Conservation (phyloP, 176 grass and related monocot species). For the Carex myosuroides region DNA sequence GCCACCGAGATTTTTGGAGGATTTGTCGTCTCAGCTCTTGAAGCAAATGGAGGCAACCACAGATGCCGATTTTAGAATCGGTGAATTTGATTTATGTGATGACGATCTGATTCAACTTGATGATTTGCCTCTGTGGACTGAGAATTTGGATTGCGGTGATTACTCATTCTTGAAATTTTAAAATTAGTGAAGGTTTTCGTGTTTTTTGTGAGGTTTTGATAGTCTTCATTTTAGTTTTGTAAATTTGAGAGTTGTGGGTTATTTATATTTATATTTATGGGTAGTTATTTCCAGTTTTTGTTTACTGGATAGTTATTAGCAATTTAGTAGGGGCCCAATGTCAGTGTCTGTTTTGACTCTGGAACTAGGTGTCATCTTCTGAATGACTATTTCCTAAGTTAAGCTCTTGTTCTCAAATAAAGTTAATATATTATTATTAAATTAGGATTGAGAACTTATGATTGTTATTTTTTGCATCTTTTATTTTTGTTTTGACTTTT, state of each 20-base stretch:
- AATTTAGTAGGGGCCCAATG: not conserved
- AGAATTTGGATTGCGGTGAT: conserved; percentile 19
- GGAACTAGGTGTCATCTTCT: not conserved
- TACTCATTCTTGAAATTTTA: conserved; percentile 5
- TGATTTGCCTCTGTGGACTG: conserved; percentile 9
- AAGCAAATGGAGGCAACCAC: not conserved
- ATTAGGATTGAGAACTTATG: not conserved
- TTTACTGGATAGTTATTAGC: not conserved
- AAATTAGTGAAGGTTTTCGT: not conserved
- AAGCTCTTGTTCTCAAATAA: not conserved
- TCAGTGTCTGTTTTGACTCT: not conserved
- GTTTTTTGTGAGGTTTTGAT: too few relatives aligned
- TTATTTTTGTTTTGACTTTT: not conserved
- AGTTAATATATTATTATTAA: not conserved
- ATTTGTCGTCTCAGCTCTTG: not conserved
- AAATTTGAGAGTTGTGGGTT: not conserved
- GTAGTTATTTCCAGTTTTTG: not conserved
- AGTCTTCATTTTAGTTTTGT: not conserved
- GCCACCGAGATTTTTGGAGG: not conserved
- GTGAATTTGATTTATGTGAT: not conserved
- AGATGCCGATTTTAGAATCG: not conserved
- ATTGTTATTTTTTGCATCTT: not conserved
- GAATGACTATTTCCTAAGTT: not conserved
- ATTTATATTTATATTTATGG: not conserved
- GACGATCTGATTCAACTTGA: conserved; percentile 7